Evolutionary conservation across 1,139 yeast genomes (phyloP).

Genomic region (Pichia sp.): DNA sequence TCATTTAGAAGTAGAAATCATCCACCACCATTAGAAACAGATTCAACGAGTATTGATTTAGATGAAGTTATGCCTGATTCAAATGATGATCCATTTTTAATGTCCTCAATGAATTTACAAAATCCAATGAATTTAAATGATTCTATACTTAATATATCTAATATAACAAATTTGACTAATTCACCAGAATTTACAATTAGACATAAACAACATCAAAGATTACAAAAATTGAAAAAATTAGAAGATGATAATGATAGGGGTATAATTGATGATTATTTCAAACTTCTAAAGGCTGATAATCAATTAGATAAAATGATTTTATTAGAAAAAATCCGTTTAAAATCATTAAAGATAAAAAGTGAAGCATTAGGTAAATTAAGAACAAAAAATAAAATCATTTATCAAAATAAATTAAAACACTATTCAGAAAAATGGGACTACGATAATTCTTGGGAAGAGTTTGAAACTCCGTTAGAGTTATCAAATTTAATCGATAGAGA

Average conservation of each 20-base stretch:
- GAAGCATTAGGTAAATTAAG: constrained; percentile 26
- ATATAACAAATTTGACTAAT: background rate
- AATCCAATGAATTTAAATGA: constrained; percentile 2
- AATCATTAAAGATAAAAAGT: constrained; percentile 25
- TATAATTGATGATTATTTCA: constrained; percentile 20
- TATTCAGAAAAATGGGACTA: constrained; percentile 48
- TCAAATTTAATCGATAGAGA: constrained; percentile 42
- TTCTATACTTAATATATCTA: background rate
- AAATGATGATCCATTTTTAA: constrained; percentile 17
- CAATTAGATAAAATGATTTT: constrained; percentile 25
- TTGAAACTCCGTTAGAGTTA: constrained; percentile 35
- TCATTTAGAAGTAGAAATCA: constrained; percentile 35
- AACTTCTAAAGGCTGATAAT: constrained; percentile 19
- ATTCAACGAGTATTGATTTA: constrained; percentile 20
- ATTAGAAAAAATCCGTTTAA: constrained; percentile 25
- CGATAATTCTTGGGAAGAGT: constrained; percentile 49
- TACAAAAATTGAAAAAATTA: constrained; percentile 6
- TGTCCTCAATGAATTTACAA: constrained; percentile 2
- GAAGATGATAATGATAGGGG: constrained; percentile 8
- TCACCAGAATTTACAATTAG: background rate
- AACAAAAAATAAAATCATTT: constrained; percentile 22
- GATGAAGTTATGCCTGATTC: constrained; percentile 24
- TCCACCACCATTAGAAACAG: constrained; percentile 28
- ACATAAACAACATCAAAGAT: constrained; percentile 9
- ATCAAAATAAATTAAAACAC: constrained; percentile 22